These are phyloP conservation scores for maize (Zea mays) DNA, from an alignment of 176 grass and related monocot species.

Conservation along the genomic window DNA sequence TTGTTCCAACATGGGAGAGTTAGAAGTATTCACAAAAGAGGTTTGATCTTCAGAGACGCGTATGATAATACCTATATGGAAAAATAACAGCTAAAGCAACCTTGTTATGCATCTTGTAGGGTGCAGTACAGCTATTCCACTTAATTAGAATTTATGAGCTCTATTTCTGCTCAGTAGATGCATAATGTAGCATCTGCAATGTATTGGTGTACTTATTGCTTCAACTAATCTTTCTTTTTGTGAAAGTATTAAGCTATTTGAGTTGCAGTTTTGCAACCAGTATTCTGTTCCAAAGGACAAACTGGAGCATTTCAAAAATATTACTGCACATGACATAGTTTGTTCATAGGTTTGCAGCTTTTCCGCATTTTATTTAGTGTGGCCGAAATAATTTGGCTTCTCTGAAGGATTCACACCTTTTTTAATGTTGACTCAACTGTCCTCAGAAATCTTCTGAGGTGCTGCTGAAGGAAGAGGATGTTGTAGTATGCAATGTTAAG, in stretches of 20 bases:
- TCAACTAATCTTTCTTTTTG: slow-evolving; percentile 29
- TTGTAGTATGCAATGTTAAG: no score
- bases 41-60: no score
- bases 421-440: no score
- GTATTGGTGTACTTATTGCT: neutral
- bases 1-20: no score
- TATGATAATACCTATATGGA: no score
- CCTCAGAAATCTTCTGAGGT: no score
- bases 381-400: neutral
- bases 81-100: no score
- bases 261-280: slow-evolving; percentile 84
- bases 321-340: slow-evolving; percentile 76
- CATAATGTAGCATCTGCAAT: neutral
- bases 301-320: slow-evolving; percentile 78
- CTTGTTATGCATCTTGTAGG: no score
- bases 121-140: no score
- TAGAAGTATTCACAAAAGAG: no score
- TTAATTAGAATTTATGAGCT: no score
- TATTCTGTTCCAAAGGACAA: slow-evolving; percentile 94
- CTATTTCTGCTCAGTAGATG: neutral
- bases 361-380: slow-evolving; percentile 13
- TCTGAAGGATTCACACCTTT: neutral
- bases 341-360: slow-evolving; percentile 72
- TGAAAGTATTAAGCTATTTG: slow-evolving; percentile 7
- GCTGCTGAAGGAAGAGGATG: no score